Evolutionary conservation across 805 yeast species (phyloP), one percentile per base, ranked within the genome.

Genomic region (Sungouiella thailandica): DNA sequence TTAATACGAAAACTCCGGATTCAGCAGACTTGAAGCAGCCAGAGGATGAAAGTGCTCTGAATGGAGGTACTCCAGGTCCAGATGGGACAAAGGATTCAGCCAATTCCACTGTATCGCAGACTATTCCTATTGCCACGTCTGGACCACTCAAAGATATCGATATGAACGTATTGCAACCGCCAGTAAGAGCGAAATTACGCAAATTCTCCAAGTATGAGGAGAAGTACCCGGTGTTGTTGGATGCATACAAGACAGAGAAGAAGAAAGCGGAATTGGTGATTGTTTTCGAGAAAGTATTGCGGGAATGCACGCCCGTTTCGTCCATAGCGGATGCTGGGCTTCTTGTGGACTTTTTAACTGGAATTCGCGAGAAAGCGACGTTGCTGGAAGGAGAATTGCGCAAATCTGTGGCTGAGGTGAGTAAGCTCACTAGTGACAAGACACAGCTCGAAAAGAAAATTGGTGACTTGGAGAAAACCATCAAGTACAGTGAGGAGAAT

Each of bases 151-250:
- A 34, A 12, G 43, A 37, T 29, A 58, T 57, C 2, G 53, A 60
- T 25, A 33, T 70, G 5, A 62, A 62, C n/a, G 69, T 68, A 2
- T 52, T 83, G 22, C 76, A 86, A 0, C 70, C 72, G 2, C 76
- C 72, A 4, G 58, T 87, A 12, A 71, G 73, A 39, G 59, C 78
- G 5, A 83, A 80, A 49, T 58, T 88, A 56, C 71, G 72, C 36
- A 89, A 86, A 61, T 85, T 83, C 50, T 76, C 72, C 36, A 88
- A 87, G 55, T 90, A 89, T 56, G 97, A 90, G 55, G 83, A 82
- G 32, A 88, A 87, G 55, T 90, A 93, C 53, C 98, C 98, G 0
- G 62, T 78, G 27, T 64, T 90, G 11, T 69, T 88, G 32, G 82
- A 82, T 28, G 96, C 97, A 0, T 93, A 86, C 61, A 84, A 87